These are phyloP conservation scores for Eustoma russellianum DNA, from an alignment of 257 asterid species.

Conservation along the genomic window DNA sequence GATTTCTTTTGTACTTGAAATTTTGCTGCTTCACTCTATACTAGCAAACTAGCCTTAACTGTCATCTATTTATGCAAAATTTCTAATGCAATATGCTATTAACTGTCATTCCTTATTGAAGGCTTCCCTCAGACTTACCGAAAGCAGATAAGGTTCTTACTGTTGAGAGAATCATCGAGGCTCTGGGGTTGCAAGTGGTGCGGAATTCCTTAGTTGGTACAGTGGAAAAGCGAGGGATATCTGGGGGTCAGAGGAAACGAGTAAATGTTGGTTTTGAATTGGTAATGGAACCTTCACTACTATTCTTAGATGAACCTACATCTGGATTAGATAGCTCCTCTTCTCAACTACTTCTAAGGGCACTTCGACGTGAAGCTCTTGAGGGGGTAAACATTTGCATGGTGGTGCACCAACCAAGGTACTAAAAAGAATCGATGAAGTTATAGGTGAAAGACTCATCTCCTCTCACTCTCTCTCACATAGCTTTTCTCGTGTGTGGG, in stretches of 20 bases:
- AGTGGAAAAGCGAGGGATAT: slow-evolving; percentile 83
- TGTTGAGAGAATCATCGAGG: slow-evolving; percentile 84
- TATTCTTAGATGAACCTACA: slow-evolving; percentile 88
- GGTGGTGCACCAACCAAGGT: slow-evolving; percentile 99
- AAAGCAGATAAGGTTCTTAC: slow-evolving; percentile 77
- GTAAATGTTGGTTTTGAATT: slow-evolving; percentile 95
- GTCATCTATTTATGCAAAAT: too few relatives aligned
- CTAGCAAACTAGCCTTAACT: too few relatives aligned
- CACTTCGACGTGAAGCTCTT: slow-evolving; percentile 91
- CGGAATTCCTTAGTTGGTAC: slow-evolving; percentile 82
- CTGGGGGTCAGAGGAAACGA: slow-evolving; percentile 95
- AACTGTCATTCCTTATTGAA: slow-evolving; percentile 25
- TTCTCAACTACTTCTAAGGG: slow-evolving; percentile 84
- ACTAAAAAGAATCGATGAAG: slow-evolving; percentile 6
- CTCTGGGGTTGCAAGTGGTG: slow-evolving; percentile 73
- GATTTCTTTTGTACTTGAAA: too few relatives aligned
- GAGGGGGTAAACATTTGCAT: slow-evolving; percentile 93
- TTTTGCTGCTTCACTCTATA: too few relatives aligned
- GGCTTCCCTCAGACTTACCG: slow-evolving; percentile 68
- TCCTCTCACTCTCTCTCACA: not conserved
- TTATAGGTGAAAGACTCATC: not conserved
- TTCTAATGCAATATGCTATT: slow-evolving; percentile 4
- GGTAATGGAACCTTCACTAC: slow-evolving; percentile 93
- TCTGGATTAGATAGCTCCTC: slow-evolving; percentile 95
- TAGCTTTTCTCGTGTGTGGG: not conserved